These are phyloP conservation scores for Mimosa bimucronata DNA, from an alignment of 306 rosid genomes.

Conservation along the genomic window DNA sequence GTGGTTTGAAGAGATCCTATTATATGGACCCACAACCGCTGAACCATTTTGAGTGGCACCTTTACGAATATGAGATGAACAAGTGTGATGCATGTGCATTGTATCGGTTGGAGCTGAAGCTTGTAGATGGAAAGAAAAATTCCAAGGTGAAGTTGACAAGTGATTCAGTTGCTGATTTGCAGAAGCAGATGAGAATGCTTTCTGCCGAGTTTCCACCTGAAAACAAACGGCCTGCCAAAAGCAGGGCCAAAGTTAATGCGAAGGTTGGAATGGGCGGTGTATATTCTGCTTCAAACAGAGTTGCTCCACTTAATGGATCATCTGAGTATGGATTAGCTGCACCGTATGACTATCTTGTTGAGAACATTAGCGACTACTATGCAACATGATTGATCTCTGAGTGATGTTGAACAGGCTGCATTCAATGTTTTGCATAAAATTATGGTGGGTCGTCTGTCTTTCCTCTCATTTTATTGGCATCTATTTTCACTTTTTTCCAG, in stretches of 20 bases:
- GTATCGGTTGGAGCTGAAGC: slow-evolving; percentile 77
- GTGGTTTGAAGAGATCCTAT: slow-evolving; percentile 87
- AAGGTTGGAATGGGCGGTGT: slow-evolving; percentile 59
- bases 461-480: slow-evolving; percentile 15
- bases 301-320: slow-evolving; percentile 53
- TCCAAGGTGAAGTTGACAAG: slow-evolving; percentile 61
- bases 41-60: slow-evolving; percentile 84
- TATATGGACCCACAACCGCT: slow-evolving; percentile 89
- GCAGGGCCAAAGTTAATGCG: slow-evolving; percentile 56
- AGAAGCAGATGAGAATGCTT: slow-evolving; percentile 89
- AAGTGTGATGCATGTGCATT: slow-evolving; percentile 78
- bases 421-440: slow-evolving; percentile 21
- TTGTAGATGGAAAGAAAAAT: slow-evolving; percentile 79
- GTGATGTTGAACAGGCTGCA: slow-evolving; percentile 37
- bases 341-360: slow-evolving; percentile 65
- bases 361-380: slow-evolving; percentile 59
- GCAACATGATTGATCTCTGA: slow-evolving; percentile 39
- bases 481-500: slow-evolving; percentile 31
- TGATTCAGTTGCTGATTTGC: slow-evolving; percentile 82
- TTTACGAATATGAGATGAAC: slow-evolving; percentile 81
- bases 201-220: slow-evolving; percentile 82
- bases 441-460: slow-evolving; percentile 30
- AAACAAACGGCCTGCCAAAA: slow-evolving; percentile 65
- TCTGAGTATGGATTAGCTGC: slow-evolving; percentile 53
- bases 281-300: slow-evolving; percentile 56